Evolutionary conservation across 2,329 filamentous ascomycete genomes (phyloP).

Genomic region (Scedosporium dehoogii): DNA sequence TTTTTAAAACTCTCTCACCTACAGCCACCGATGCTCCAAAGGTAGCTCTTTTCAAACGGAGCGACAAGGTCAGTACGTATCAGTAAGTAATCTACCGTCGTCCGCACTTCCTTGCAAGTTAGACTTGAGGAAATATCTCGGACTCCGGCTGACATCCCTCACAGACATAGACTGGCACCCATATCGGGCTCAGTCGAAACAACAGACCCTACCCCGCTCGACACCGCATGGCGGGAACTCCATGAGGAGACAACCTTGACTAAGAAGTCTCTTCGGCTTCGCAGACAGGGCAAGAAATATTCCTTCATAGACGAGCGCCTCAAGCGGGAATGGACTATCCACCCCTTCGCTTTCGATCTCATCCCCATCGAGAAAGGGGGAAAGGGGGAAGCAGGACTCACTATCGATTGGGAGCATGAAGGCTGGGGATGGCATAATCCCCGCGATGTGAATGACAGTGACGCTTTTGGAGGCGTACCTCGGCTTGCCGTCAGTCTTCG

Average conservation of each 20-base stretch:
- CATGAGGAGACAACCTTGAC: constrained; percentile 51
- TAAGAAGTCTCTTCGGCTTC: constrained; percentile 32
- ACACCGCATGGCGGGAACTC: constrained; percentile 53
- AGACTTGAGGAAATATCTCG: not conserved
- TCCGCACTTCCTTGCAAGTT: not conserved
- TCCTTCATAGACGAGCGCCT: constrained; percentile 42
- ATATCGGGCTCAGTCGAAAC: constrained; percentile 52
- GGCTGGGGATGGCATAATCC: constrained; percentile 48
- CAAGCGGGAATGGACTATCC: constrained; percentile 49
- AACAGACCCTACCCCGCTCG: constrained; percentile 39
- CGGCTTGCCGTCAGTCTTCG: constrained; percentile 45
- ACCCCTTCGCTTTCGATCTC: constrained; percentile 51
- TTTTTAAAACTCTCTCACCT: constrained; percentile 33
- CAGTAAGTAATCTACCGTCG: constrained; percentile 28
- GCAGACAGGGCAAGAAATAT: constrained; percentile 49
- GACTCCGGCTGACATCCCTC: not conserved
- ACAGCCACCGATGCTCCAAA: constrained; percentile 26
- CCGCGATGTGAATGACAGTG: constrained; percentile 33
- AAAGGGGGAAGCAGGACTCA: constrained; percentile 33
- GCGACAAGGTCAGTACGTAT: constrained; percentile 49
- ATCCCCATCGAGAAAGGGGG: constrained; percentile 22
- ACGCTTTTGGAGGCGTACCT: constrained; percentile 42
- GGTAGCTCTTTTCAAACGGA: constrained; percentile 54
- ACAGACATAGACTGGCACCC: constrained; percentile 46
- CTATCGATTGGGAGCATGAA: constrained; percentile 53